Conservation (phyloP, 768 basidiomycete genomes). For the Leccinum imitatum region DNA sequence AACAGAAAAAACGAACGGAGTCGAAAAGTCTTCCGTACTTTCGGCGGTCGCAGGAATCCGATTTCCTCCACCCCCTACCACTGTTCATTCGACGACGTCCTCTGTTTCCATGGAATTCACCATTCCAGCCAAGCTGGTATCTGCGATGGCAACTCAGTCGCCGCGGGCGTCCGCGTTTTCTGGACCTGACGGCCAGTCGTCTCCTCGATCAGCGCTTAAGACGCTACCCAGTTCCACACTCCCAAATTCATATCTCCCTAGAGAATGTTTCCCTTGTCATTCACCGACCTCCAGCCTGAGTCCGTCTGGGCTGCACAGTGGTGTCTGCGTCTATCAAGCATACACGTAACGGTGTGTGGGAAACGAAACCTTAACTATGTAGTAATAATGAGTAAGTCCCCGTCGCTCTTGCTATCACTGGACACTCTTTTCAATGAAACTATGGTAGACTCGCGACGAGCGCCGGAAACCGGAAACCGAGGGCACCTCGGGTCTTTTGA, state of each 20-base stretch:
- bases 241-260: conserved; percentile 9
- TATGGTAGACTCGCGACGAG: neutral
- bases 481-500: conserved; percentile 2
- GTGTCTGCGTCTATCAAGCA: conserved; percentile 22
- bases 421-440: neutral
- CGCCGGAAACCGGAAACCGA: neutral
- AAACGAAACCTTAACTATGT: conserved; percentile 13
- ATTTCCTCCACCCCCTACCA: conserved; percentile 1
- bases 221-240: conserved; percentile 10
- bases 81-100: conserved; percentile 19
- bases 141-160: conserved; percentile 26
- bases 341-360: conserved; percentile 31
- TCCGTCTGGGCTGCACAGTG: conserved; percentile 14
- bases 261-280: conserved; percentile 1
- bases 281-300: neutral
- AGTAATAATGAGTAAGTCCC: conserved; percentile 10
- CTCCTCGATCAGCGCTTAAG: conserved; percentile 19
- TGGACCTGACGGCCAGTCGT: neutral
- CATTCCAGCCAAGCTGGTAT: conserved; percentile 31
- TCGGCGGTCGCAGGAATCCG: conserved; percentile 6
- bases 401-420: neutral
- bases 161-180: conserved; percentile 7
- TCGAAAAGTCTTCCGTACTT: conserved; percentile 18
- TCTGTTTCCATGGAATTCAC: conserved; percentile 23
- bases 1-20: conserved; percentile 22